These are phyloP conservation scores for Austroboletus niveus DNA, from an alignment of 1,284 basidiomycete genomes.

Conservation along the genomic window DNA sequence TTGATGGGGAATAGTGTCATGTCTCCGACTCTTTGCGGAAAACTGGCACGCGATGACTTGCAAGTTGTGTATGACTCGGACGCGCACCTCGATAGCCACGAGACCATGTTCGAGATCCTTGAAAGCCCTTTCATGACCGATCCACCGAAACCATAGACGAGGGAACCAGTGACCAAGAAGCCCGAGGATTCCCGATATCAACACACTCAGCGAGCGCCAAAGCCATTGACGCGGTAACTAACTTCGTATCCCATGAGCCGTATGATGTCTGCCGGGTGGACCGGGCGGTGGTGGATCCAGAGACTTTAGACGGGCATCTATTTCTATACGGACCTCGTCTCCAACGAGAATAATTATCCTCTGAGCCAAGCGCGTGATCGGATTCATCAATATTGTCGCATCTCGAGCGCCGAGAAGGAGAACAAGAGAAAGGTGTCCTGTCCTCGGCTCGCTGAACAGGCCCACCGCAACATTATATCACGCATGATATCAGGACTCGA, in stretches of 20 bases:
- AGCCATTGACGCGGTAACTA: constrained; percentile 52
- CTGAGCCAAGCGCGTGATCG: too few species aligned
- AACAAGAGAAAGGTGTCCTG: too few species aligned
- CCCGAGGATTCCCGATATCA: constrained; percentile 76
- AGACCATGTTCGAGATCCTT: constrained; percentile 68
- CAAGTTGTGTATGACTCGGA: neutral
- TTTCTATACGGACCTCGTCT: constrained; percentile 76
- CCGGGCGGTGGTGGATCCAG: constrained; percentile 69
- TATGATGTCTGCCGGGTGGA: constrained; percentile 79
- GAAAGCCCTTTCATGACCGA: constrained; percentile 85
- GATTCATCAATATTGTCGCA: too few species aligned
- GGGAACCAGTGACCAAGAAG: constrained; percentile 95
- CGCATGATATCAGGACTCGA: too few species aligned
- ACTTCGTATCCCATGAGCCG: constrained; percentile 90
- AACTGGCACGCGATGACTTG: constrained; percentile 47
- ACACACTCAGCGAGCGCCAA: constrained; percentile 74
- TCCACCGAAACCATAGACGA: constrained; percentile 83
- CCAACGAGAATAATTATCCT: constrained; percentile 52
- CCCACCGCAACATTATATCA: too few species aligned
- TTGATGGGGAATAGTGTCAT: constrained; percentile 75
- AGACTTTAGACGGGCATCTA: constrained; percentile 61
- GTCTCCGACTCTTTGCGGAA: constrained; percentile 60
- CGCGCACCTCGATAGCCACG: constrained; percentile 86
- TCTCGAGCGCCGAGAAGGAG: too few species aligned
- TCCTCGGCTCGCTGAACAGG: too few species aligned